These are phyloP conservation scores for Hypoxylon sp. DNA, from an alignment of 2,329 filamentous ascomycete genomes.

Conservation along the genomic window DNA sequence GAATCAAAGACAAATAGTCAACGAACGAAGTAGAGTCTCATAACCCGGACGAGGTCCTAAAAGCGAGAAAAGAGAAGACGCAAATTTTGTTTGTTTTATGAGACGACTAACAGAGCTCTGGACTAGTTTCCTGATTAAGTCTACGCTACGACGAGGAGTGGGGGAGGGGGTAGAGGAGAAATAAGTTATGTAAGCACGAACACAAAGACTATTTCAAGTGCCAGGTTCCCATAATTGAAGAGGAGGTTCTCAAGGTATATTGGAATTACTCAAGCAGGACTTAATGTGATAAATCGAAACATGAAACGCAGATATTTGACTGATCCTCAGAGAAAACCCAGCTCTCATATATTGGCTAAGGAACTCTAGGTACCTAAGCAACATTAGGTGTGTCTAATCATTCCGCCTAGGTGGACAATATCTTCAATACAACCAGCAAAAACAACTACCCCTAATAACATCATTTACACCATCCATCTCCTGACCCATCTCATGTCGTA, in stretches of 20 bases:
- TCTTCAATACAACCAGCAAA: constrained; percentile 15
- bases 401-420: constrained; percentile 1
- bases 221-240: too few species aligned
- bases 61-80: not conserved
- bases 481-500: constrained; percentile 12
- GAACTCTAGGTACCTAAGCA: too few species aligned
- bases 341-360: not conserved
- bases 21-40: not conserved
- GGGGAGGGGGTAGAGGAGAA: not conserved
- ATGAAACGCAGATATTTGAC: not conserved
- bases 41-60: not conserved
- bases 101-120: constrained; percentile 4
- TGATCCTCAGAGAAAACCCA: not conserved
- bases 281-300: too few species aligned
- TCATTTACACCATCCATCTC: constrained; percentile 6
- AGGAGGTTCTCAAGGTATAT: too few species aligned
- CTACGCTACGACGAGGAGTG: constrained; percentile 2
- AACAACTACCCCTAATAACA: not conserved
- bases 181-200: not conserved
- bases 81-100: not conserved
- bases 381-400: constrained; percentile 3
- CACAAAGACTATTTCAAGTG: not conserved
- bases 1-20: not conserved
- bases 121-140: constrained; percentile 18
- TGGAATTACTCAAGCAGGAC: too few species aligned